Evolutionary conservation across 2,329 filamentous ascomycete genomes (phyloP).

Genomic region (Ceratocystis cacaofunesta): DNA sequence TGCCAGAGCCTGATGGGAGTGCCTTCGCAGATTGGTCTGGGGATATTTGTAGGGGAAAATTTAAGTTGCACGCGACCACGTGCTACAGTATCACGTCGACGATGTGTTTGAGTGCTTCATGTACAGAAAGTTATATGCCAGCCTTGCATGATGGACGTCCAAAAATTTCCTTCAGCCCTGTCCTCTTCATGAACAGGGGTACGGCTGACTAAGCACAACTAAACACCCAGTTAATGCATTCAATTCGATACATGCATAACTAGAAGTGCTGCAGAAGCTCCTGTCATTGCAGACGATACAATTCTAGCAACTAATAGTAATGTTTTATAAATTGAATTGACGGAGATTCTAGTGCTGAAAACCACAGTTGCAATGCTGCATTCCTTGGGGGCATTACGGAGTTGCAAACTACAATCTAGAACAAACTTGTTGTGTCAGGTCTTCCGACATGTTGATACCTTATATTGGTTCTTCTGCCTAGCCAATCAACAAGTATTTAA

Average conservation of each 20-base stretch:
- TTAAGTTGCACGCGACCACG: conserved; percentile 13
- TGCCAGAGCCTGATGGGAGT: conserved; percentile 2
- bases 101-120: conserved; percentile 12
- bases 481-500: no score
- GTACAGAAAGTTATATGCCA: conserved; percentile 5
- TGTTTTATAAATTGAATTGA: no score
- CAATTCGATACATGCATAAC: conserved; percentile 1
- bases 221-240: not conserved
- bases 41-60: not conserved
- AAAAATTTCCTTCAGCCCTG: conserved; percentile 18
- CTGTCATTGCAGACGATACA: no score
- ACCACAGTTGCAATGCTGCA: no score
- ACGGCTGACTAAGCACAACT: not conserved
- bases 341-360: no score
- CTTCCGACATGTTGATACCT: no score
- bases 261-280: not conserved
- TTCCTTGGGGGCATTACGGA: not conserved
- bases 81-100: conserved; percentile 16
- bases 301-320: no score
- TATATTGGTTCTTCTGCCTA: no score
- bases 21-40: not conserved
- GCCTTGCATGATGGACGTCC: conserved; percentile 16
- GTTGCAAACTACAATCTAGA: not conserved
- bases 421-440: no score
- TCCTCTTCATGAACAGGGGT: conserved; percentile 2